phyloP scores from a whole-genome alignment of 805 yeast genomes.

The Sungouiozyma ichnusensis region DNA sequence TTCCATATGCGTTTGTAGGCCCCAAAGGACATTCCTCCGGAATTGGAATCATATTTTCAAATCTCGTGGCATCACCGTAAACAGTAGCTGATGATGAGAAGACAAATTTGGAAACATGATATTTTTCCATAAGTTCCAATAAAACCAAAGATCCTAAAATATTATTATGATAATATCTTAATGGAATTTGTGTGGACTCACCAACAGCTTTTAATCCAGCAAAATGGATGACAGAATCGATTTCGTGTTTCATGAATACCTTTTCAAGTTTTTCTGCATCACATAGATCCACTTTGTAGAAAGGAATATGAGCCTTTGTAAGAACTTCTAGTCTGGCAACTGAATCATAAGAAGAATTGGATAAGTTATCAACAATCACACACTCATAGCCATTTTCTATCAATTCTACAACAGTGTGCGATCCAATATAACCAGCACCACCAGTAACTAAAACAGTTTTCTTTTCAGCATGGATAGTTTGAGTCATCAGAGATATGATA shows the following conservation, averaged over 20 bases:
- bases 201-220: conserved; percentile 82
- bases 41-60: conserved; percentile 63
- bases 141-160: conserved; percentile 54
- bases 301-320: conserved; percentile 38
- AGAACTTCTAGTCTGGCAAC: conserved; percentile 51
- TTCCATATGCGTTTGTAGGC: conserved; percentile 72
- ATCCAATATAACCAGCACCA: conserved; percentile 81
- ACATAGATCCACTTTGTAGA: conserved; percentile 46
- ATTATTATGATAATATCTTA: conserved; percentile 58
- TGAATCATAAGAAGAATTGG: conserved; percentile 58
- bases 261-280: conserved; percentile 38
- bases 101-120: conserved; percentile 44
- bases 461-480: conserved; percentile 6
- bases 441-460: conserved; percentile 60
- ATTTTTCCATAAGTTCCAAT: conserved; percentile 40
- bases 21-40: conserved; percentile 69
- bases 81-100: conserved; percentile 78
- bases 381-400: conserved; percentile 54
- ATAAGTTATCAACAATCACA: conserved; percentile 61
- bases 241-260: conserved; percentile 39
- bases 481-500: background rate
- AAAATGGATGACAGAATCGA: conserved; percentile 60
- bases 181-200: conserved; percentile 59
- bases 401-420: conserved; percentile 63
- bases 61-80: conserved; percentile 70